Conservation (phyloP, 345 rosid species). For the Hypericum perforatum region DNA sequence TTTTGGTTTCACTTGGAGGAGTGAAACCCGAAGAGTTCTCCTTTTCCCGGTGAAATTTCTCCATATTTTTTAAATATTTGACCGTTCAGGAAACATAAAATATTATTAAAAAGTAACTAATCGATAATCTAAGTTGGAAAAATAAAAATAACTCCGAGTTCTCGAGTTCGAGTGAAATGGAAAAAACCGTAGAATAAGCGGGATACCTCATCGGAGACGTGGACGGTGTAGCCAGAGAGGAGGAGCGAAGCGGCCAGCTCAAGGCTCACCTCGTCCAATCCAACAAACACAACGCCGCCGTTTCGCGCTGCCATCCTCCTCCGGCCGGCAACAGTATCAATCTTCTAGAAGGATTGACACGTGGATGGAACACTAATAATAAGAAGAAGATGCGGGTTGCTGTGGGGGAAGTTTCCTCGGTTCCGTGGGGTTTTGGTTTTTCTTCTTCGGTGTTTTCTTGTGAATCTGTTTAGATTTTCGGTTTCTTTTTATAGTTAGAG, state of each 20-base stretch:
- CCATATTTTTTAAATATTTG: neutral
- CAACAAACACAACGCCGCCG: constrained; percentile 54
- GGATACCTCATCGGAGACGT: neutral
- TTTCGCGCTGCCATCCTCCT: constrained; percentile 10
- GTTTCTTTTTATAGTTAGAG: too few species aligned
- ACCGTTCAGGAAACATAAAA: neutral
- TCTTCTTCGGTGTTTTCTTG: too few species aligned
- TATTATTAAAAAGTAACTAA: neutral
- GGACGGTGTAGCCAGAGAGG: constrained; percentile 48
- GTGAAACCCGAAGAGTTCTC: too few species aligned
- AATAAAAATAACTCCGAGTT: constrained; percentile 45
- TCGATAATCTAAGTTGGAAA: neutral
- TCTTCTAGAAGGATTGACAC: too few species aligned
- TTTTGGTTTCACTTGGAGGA: too few species aligned
- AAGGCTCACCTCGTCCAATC: constrained; percentile 52
- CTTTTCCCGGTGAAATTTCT: neutral
- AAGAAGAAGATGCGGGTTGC: too few species aligned
- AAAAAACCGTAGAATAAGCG: too few species aligned
- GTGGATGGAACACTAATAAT: too few species aligned
- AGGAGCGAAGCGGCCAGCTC: constrained; percentile 70
- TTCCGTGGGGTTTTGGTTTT: too few species aligned
- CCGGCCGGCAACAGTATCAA: too few species aligned
- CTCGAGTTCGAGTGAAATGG: constrained; percentile 5
- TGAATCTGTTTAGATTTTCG: too few species aligned
- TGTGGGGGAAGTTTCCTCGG: too few species aligned